Evolutionary conservation across 129 eudicot species (phyloP).

Genomic region (Artemisia argyi): DNA sequence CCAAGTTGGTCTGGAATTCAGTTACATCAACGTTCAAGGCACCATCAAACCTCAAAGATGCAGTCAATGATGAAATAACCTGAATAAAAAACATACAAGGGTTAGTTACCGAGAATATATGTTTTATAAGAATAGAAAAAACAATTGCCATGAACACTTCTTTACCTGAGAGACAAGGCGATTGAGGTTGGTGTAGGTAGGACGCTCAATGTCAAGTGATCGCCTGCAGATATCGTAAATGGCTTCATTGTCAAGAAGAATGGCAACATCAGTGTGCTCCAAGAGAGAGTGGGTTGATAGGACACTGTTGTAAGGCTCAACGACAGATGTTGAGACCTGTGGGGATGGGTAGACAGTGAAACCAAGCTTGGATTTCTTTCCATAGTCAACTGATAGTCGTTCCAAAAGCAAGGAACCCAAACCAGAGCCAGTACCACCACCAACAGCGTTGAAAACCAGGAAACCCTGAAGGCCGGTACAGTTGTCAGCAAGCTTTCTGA

Average conservation of each 20-base stretch:
- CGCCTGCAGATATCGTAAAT: slow-evolving; percentile 78
- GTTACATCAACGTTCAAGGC: slow-evolving; percentile 72
- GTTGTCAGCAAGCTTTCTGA: slow-evolving; percentile 74
- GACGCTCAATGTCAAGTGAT: slow-evolving; percentile 71
- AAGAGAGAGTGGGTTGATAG: slow-evolving; percentile 71
- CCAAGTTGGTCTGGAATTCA: slow-evolving; percentile 74
- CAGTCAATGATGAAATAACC: slow-evolving; percentile 70
- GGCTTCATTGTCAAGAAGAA: slow-evolving; percentile 75
- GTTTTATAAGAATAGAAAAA: neutral
- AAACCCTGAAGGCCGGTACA: slow-evolving; percentile 81
- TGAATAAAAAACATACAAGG: slow-evolving; percentile 9
- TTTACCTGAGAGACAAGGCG: slow-evolving; percentile 65
- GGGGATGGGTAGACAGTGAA: slow-evolving; percentile 77
- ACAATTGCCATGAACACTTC: no score
- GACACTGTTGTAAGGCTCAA: slow-evolving; percentile 80
- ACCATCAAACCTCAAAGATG: slow-evolving; percentile 69
- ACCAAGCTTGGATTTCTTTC: slow-evolving; percentile 71
- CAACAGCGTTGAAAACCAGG: slow-evolving; percentile 73
- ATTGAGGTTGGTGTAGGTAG: slow-evolving; percentile 73
- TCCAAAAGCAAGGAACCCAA: slow-evolving; percentile 69
- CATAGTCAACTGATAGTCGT: slow-evolving; percentile 69
- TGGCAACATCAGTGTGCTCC: slow-evolving; percentile 70
- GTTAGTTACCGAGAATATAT: neutral
- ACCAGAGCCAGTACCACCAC: slow-evolving; percentile 86
- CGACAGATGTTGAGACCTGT: slow-evolving; percentile 75